Conservation (phyloP, 83 land plant species). For the Picea abies region DNA sequence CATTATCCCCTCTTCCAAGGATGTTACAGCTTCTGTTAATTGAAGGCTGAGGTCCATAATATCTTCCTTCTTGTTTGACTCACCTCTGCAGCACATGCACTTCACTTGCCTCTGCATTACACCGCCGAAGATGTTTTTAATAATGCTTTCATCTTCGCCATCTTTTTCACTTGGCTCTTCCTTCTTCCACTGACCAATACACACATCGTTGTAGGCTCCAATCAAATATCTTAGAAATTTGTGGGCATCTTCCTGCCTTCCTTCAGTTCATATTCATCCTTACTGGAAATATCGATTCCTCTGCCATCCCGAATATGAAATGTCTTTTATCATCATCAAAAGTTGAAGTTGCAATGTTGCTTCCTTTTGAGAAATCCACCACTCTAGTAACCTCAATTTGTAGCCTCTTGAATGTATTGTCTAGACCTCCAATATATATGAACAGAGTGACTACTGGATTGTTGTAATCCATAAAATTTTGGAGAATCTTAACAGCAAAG, state of each 20-base stretch:
- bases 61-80: constrained; percentile 89
- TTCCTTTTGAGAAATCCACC: too few relatives aligned
- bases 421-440: too few relatives aligned
- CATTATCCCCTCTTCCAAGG: constrained; percentile 59
- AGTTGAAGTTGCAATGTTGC: too few relatives aligned
- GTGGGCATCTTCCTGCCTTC: constrained; percentile 98
- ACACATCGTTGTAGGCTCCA: constrained; percentile 82
- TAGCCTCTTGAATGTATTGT: too few relatives aligned
- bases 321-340: too few relatives aligned
- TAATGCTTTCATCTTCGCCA: constrained; percentile 46
- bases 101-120: constrained; percentile 88
- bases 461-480: too few relatives aligned
- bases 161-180: constrained; percentile 35
- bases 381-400: too few relatives aligned
- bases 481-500: too few relatives aligned
- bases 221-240: constrained; percentile 93
- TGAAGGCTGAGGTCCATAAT: constrained; percentile 92
- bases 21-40: constrained; percentile 49
- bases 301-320: too few relatives aligned
- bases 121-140: constrained; percentile 96
- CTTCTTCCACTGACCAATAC: constrained; percentile 41
- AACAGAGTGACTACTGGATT: too few relatives aligned
- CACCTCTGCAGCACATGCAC: constrained; percentile 73
- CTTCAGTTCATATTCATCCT: constrained; percentile 7
- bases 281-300: too few relatives aligned